Conservation (phyloP, 768 basidiomycete genomes). For the Boletus tomentosulus region DNA sequence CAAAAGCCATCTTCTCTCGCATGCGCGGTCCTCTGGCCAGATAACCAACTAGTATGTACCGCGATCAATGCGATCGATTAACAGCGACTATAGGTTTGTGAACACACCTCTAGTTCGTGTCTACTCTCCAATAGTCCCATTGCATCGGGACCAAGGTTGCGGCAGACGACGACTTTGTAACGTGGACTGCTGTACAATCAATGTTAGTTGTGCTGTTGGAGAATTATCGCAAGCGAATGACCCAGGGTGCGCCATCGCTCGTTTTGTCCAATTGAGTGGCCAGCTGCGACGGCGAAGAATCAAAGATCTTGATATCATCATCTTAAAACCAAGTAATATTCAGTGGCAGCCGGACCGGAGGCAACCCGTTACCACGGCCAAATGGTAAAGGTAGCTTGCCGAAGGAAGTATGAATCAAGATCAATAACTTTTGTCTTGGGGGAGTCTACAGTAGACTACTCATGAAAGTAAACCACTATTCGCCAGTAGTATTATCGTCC, state of each 20-base stretch:
- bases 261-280: neutral
- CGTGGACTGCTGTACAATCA: constrained; percentile 16
- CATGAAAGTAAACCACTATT: constrained; percentile 19
- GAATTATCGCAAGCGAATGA: constrained; percentile 14
- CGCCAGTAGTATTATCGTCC: constrained; percentile 37
- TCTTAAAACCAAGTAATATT: neutral
- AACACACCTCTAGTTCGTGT: constrained; percentile 50
- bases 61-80: neutral
- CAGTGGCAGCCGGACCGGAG: neutral
- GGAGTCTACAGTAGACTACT: neutral
- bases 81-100: neutral
- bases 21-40: constrained; percentile 52
- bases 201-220: constrained; percentile 23
- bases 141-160: constrained; percentile 58
- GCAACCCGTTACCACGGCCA: neutral
- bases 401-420: neutral
- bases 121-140: constrained; percentile 53
- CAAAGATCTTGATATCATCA: neutral
- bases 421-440: neutral
- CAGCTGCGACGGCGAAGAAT: neutral
- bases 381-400: no score
- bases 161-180: constrained; percentile 52
- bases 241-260: constrained; percentile 26
- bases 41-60: constrained; percentile 36
- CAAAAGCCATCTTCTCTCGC: constrained; percentile 67